Evolutionary conservation across 495 filamentous ascomycete species (phyloP).

Genomic region (Endocarpon pusillum): DNA sequence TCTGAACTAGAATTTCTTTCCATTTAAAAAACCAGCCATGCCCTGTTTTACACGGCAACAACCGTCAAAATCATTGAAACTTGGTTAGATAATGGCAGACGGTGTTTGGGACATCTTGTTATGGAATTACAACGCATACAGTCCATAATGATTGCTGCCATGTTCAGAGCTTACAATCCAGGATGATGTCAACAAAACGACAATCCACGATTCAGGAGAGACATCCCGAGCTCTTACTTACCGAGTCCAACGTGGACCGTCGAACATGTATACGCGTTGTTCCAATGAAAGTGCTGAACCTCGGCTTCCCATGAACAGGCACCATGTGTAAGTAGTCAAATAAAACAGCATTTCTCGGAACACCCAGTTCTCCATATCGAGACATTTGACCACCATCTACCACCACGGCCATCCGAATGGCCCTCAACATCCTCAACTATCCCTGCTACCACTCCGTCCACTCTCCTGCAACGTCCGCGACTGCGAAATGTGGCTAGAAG

Average conservation of each 20-base stretch:
- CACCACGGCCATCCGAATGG: slow-evolving; percentile 6
- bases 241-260: slow-evolving; percentile 4
- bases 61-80: no score
- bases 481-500: slow-evolving; percentile 28
- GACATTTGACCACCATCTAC: no score
- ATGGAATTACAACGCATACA: no score
- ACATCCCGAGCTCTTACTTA: slow-evolving; percentile 1
- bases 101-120: no score
- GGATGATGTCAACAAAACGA: no score
- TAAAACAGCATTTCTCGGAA: neutral
- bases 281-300: slow-evolving; percentile 8
- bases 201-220: neutral
- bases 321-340: slow-evolving; percentile 5
- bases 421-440: slow-evolving; percentile 6
- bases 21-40: no score
- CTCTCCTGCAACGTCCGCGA: slow-evolving; percentile 17
- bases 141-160: no score
- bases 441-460: slow-evolving; percentile 5
- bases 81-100: no score
- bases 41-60: no score
- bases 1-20: no score
- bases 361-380: no score
- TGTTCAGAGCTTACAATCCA: no score
- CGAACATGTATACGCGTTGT: slow-evolving; percentile 6
- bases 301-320: slow-evolving; percentile 8